A percentile compares a stretch with the other conserved stretches of the same genome.
These are phyloP conservation scores for Aspergillus brasiliensis DNA, from an alignment of 2,329 filamentous ascomycete genomes.

Conservation along the genomic window DNA sequence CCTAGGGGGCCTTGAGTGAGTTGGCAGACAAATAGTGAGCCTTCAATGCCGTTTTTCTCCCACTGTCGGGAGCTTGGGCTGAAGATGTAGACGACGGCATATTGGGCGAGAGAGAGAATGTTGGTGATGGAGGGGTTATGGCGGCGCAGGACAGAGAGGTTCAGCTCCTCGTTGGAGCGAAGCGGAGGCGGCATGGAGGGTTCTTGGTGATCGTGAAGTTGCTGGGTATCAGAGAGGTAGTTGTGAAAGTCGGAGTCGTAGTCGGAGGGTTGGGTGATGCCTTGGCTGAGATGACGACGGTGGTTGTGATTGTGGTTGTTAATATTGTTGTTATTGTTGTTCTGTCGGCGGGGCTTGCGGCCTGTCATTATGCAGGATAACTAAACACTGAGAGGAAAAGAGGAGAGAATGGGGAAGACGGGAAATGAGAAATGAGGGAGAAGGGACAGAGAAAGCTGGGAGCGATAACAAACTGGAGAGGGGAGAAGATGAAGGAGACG, in stretches of 20 bases:
- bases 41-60: conserved; percentile 85
- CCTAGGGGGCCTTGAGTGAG: conserved; percentile 47
- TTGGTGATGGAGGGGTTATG: conserved; percentile 73
- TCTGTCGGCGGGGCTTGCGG: conserved; percentile 36
- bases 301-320: conserved; percentile 18
- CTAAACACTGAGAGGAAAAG: not conserved
- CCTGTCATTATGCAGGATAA: conserved; percentile 28
- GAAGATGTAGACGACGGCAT: conserved; percentile 84
- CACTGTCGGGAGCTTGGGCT: conserved; percentile 65
- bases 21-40: conserved; percentile 84
- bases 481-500: conserved; percentile 6
- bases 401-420: not conserved
- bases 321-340: conserved; percentile 25
- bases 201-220: conserved; percentile 25
- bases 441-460: not conserved
- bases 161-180: conserved; percentile 81
- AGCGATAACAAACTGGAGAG: not conserved
- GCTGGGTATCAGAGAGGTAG: conserved; percentile 46
- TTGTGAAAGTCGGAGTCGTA: conserved; percentile 67
- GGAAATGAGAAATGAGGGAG: conserved; percentile 1
- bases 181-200: conserved; percentile 43
- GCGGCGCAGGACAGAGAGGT: conserved; percentile 78
- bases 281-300: conserved; percentile 19
- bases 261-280: conserved; percentile 47
- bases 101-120: conserved; percentile 80